Evolutionary conservation across 108 stramenopile genomes (phyloP), one percentile per base, ranked within the genome.

Genomic region (Licmophora abbreviata): DNA sequence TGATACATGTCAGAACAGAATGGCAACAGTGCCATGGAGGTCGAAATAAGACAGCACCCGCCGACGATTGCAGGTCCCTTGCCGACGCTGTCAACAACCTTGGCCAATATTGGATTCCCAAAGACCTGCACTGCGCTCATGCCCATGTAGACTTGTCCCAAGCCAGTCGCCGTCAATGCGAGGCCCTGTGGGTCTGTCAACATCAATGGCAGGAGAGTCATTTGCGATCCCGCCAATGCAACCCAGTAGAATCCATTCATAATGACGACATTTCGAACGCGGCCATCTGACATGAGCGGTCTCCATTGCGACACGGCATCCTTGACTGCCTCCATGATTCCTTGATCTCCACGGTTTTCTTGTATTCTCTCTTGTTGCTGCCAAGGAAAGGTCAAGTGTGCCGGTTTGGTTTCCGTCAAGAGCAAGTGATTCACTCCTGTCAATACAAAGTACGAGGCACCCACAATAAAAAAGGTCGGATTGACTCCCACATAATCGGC

Each of bases 161-260:
- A 69, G 12, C 58, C 47, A 3, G 74, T 76, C 20, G 89, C 81
- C 3, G 77, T 72, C 66, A 90, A 64, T 17, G 74, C 79, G 36
- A 84, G 54, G 6, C 75, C 80, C 22, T 59, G 38, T 4, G 77
- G 63, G 32, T 77, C 50, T 4, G 88, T 88, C 20, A 94, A 46
- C 8, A 89, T 61, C n/a, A 94, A 59, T 0, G 93, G 93, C 29
- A 94, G 55, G 29, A 92, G 35, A 11, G 88, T 91, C 88, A 94
- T 87, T 61, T 91, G 83, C 1, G 73, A 44, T 21, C 88, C 93
- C 0, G 81, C 65, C 35, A 94, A 63, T 18, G 77, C 77, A 9
- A 82, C 44, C 82, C 89, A 82, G 55, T 94, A 94, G 44, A 82
- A 75, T 8, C 70, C 80, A 61, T 94, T 94, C 70, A 91, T 79